Evolutionary conservation across 2,329 filamentous ascomycete genomes (phyloP).

Genomic region (Stylonectria norvegica): DNA sequence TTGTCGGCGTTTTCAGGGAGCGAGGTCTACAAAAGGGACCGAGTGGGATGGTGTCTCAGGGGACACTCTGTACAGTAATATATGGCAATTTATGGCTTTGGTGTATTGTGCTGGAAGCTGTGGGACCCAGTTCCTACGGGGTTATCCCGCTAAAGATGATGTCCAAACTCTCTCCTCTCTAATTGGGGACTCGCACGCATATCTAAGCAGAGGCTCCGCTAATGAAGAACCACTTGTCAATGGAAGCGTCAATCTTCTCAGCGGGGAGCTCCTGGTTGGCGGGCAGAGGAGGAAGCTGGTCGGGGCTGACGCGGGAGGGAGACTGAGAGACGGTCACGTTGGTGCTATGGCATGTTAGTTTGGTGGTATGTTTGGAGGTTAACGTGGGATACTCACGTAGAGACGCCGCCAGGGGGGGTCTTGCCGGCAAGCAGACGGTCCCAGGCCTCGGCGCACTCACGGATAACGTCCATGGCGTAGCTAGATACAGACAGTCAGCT

Average conservation of each 20-base stretch:
- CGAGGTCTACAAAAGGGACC: constrained; percentile 16
- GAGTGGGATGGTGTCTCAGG: constrained; percentile 17
- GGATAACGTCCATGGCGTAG: constrained; percentile 92
- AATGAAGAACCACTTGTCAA: constrained; percentile 99
- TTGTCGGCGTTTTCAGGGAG: constrained; percentile 33
- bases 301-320: constrained; percentile 63
- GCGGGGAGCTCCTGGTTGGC: constrained; percentile 74
- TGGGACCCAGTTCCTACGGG: constrained; percentile 10
- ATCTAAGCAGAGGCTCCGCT: constrained; percentile 83
- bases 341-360: constrained; percentile 55
- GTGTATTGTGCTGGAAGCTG: constrained; percentile 18
- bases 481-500: constrained; percentile 36
- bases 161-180: constrained; percentile 9
- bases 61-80: constrained; percentile 26
- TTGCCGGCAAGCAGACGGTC: constrained; percentile 93
- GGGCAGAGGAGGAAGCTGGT: constrained; percentile 73
- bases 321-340: constrained; percentile 77
- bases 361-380: constrained; percentile 2
- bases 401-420: constrained; percentile 71
- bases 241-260: constrained; percentile 89
- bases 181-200: constrained; percentile 11
- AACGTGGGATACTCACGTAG: constrained; percentile 60
- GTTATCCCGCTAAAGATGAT: constrained; percentile 16
- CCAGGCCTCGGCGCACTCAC: constrained; percentile 96
- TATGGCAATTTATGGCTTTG: constrained; percentile 21